Percentiles rank a stretch among this genome's conserved stretches.
phyloP scores from a whole-genome alignment of 2,329 filamentous ascomycete species.

The Diaporthe vaccinii region DNA sequence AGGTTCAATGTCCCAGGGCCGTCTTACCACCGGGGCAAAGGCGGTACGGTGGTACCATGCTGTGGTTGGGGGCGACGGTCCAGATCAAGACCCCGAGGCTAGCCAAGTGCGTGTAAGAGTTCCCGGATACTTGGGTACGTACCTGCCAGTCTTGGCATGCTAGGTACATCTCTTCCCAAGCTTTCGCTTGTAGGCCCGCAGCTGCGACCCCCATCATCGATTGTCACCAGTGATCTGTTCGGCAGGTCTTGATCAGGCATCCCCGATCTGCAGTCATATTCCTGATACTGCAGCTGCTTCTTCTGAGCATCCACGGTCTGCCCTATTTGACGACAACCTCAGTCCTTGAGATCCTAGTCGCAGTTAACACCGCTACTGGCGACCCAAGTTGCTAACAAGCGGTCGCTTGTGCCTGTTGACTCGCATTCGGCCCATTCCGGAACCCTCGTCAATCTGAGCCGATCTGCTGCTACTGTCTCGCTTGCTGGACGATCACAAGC shows the following conservation, averaged over 20 bases:
- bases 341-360: not conserved
- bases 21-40: constrained; percentile 3
- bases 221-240: not conserved
- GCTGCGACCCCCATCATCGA: not conserved
- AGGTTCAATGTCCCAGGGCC: not conserved
- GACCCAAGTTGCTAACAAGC: not conserved
- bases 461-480: constrained; percentile 39
- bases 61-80: not conserved
- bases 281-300: not conserved
- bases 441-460: constrained; percentile 9
- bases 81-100: constrained; percentile 16
- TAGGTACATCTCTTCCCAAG: not conserved
- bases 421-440: constrained; percentile 19
- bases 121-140: not conserved
- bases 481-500: constrained; percentile 45
- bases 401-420: not conserved
- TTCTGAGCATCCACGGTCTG: not conserved
- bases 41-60: constrained; percentile 1
- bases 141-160: not conserved
- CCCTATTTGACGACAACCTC: not conserved
- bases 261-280: not conserved
- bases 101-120: not conserved
- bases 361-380: not conserved
- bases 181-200: too few relatives aligned
- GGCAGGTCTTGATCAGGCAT: not conserved